Evolutionary conservation across 441 rosid genomes (phyloP).

Genomic region (Aleurites moluccanus): DNA sequence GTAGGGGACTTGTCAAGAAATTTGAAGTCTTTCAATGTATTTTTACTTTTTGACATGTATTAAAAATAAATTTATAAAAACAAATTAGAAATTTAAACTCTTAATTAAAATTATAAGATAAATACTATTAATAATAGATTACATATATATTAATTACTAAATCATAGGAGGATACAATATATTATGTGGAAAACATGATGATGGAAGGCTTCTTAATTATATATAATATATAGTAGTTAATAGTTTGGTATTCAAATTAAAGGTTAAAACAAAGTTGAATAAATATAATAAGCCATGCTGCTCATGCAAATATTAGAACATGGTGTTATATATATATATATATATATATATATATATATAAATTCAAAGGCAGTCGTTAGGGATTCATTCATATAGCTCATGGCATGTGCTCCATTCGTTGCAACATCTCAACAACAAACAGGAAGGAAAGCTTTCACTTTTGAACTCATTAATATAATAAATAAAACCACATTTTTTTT

Average conservation of each 20-base stretch:
- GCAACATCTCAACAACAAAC: slow-evolving; percentile 31
- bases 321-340: not conserved
- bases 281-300: slow-evolving; percentile 8
- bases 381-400: not conserved
- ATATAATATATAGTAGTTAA: no score
- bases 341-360: not conserved
- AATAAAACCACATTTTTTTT: not conserved
- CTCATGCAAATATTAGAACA: slow-evolving; percentile 7
- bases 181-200: no score
- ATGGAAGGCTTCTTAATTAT: not conserved
- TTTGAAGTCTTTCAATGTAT: no score
- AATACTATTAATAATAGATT: no score
- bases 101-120: no score
- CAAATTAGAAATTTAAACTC: no score
- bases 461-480: not conserved
- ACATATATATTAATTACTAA: no score
- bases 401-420: slow-evolving; percentile 32
- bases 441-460: slow-evolving; percentile 29
- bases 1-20: no score
- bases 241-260: not conserved
- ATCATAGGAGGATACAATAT: no score
- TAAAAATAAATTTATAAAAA: no score
- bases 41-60: no score
- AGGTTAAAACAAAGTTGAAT: not conserved
- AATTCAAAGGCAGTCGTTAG: no score